Evolutionary conservation across 2,329 filamentous ascomycete species (phyloP).

Genomic region (Cladosporium sp.): DNA sequence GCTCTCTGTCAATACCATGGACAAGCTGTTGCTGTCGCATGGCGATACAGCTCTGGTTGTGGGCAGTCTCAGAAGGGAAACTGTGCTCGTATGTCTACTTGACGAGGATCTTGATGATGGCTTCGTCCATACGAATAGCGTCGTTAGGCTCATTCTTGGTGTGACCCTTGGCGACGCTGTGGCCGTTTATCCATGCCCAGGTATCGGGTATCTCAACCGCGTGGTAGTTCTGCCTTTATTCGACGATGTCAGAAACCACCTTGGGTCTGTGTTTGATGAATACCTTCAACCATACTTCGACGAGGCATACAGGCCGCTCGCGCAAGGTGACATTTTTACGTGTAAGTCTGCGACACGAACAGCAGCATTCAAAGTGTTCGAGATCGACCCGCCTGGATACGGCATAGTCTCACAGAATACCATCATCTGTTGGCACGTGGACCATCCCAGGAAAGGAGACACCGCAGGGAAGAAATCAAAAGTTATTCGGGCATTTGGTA

Average conservation of each 20-base stretch:
- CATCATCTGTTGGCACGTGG: conserved; percentile 56
- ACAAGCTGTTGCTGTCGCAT: conserved; percentile 95
- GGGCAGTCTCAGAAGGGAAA: conserved; percentile 99
- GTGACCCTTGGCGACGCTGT: conserved; percentile 99
- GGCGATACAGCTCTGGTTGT: conserved; percentile 97
- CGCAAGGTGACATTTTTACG: conserved; percentile 97
- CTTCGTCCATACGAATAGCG: conserved; percentile 94
- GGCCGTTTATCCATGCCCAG: conserved; percentile 94
- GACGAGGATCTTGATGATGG: conserved; percentile 98
- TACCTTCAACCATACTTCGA: conserved; percentile 99
- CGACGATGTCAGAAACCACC: conserved; percentile 96
- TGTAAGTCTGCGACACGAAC: conserved; percentile 97
- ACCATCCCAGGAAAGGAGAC: not conserved
- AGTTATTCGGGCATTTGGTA: not conserved
- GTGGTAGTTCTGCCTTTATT: conserved; percentile 97
- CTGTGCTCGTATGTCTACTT: conserved; percentile 92
- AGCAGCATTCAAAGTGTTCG: conserved; percentile 99
- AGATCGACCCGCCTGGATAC: conserved; percentile 97
- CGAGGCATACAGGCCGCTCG: conserved; percentile 94
- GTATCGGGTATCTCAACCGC: conserved; percentile 99
- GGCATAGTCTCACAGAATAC: conserved; percentile 99
- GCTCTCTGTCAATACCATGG: conserved; percentile 98
- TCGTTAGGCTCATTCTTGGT: conserved; percentile 95
- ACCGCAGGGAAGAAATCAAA: not conserved
- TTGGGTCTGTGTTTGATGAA: conserved; percentile 96